Percentiles rank a stretch among this genome's conserved stretches.
Conservation (phyloP, 495 filamentous ascomycete genomes). For the Glarea lozoyensis region DNA sequence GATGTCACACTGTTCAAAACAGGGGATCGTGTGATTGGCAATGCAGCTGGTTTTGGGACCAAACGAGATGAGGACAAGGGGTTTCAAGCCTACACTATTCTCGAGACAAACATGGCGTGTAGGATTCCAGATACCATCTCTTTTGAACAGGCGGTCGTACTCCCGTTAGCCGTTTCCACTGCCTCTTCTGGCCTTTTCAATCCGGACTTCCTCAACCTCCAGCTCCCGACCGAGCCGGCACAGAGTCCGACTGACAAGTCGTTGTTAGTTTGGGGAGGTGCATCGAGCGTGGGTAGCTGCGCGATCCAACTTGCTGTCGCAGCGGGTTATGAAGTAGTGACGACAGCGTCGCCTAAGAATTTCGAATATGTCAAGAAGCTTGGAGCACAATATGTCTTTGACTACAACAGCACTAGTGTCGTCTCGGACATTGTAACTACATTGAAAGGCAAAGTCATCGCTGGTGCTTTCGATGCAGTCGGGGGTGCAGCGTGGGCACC, state of each 20-base stretch:
- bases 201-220: neutral
- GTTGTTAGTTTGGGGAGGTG: constrained; percentile 21
- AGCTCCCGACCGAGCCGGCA: constrained; percentile 7
- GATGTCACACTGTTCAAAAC: constrained; percentile 33
- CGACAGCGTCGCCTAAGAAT: constrained; percentile 45
- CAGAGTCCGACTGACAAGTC: constrained; percentile 17
- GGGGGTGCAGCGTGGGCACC: neutral
- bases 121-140: constrained; percentile 36
- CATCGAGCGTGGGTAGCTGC: constrained; percentile 15
- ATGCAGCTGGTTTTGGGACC: constrained; percentile 4
- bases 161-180: constrained; percentile 47
- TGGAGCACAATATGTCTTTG: constrained; percentile 36
- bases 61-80: constrained; percentile 8
- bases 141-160: constrained; percentile 36
- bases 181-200: constrained; percentile 30
- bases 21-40: constrained; percentile 34
- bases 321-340: constrained; percentile 38
- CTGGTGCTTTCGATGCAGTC: constrained; percentile 9
- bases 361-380: constrained; percentile 40
- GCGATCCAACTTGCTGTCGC: constrained; percentile 17
- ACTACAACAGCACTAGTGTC: constrained; percentile 13
- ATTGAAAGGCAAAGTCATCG: constrained; percentile 19
- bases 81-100: constrained; percentile 41
- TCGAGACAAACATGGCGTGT: constrained; percentile 26
- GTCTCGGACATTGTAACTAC: constrained; percentile 15